Evolutionary conservation across 345 rosid genomes (phyloP).

Genomic region (Brassica cretica): DNA sequence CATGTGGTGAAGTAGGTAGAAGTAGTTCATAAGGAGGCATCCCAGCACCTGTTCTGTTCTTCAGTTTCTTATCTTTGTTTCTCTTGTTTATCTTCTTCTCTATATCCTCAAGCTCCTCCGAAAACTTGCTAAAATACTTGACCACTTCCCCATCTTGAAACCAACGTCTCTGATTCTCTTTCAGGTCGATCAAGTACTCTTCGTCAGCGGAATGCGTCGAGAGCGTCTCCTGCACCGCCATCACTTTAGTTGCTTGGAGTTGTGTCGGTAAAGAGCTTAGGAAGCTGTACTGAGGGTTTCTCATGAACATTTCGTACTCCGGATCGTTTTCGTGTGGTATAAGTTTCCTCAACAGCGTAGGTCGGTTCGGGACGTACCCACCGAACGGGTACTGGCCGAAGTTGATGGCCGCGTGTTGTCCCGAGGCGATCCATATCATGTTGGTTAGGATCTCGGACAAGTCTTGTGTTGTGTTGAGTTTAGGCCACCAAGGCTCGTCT

Average conservation of each 20-base stretch:
- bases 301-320: constrained; percentile 62
- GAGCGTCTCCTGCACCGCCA: constrained; percentile 92
- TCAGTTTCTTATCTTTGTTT: constrained; percentile 58
- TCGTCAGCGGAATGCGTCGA: constrained; percentile 90
- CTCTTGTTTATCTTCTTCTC: constrained; percentile 61
- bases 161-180: constrained; percentile 63
- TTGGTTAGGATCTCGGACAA: constrained; percentile 67
- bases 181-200: constrained; percentile 72
- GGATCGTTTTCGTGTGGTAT: constrained; percentile 62
- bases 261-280: constrained; percentile 72
- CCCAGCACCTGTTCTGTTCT: constrained; percentile 86
- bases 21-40: constrained; percentile 87
- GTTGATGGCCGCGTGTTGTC: constrained; percentile 93
- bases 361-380: constrained; percentile 91
- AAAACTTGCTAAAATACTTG: constrained; percentile 52
- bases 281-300: constrained; percentile 68
- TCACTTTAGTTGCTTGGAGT: constrained; percentile 93
- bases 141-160: constrained; percentile 58
- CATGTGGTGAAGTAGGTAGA: constrained; percentile 74
- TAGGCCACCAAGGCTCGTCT: constrained; percentile 96
- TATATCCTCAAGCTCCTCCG: constrained; percentile 60
- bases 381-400: constrained; percentile 96
- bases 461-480: constrained; percentile 70
- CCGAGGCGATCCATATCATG: constrained; percentile 88
- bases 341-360: constrained; percentile 73